These are phyloP conservation scores for Diaporthe capsici DNA, from an alignment of 2,329 filamentous ascomycete genomes.

Conservation along the genomic window DNA sequence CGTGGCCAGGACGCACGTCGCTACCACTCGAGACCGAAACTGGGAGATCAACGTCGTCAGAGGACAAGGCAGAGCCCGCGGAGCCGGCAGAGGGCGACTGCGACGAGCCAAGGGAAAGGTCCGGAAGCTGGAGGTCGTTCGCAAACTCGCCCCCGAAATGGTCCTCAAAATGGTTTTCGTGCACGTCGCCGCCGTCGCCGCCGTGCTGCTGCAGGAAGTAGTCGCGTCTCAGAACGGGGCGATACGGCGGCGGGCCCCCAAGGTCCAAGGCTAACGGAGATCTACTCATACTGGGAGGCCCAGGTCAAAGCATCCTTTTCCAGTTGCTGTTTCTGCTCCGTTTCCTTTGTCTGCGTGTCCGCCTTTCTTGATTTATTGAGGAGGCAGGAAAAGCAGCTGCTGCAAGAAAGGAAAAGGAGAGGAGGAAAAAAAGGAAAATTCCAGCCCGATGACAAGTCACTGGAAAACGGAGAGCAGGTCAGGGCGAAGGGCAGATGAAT, in stretches of 20 bases:
- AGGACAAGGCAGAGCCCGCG: neutral
- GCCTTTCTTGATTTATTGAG: neutral
- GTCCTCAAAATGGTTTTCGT: neutral
- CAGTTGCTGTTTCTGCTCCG: slow-evolving; percentile 1
- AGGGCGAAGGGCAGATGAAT: neutral
- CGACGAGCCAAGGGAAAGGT: neutral
- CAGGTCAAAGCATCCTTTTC: slow-evolving; percentile 11
- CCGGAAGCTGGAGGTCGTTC: neutral
- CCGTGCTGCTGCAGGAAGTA: neutral
- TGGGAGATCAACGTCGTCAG: slow-evolving; percentile 2
- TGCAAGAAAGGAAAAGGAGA: neutral
- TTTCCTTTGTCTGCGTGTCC: neutral
- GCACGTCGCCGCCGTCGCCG: neutral
- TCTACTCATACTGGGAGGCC: slow-evolving; percentile 15
- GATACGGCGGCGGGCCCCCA: slow-evolving; percentile 7
- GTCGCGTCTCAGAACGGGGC: slow-evolving; percentile 1
- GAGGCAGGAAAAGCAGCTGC: slow-evolving; percentile 11
- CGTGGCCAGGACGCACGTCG: slow-evolving; percentile 25
- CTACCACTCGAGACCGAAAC: neutral
- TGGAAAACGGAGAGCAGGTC: neutral
- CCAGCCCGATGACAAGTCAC: neutral
- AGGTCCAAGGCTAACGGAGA: slow-evolving; percentile 4
- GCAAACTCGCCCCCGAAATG: neutral
- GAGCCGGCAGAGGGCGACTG: slow-evolving; percentile 4
- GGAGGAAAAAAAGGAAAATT: neutral